Percentiles rank a stretch among this genome's conserved stretches.
Conservation (phyloP, 202 grass and related monocot genomes). For the Sporobolus alterniflorus region DNA sequence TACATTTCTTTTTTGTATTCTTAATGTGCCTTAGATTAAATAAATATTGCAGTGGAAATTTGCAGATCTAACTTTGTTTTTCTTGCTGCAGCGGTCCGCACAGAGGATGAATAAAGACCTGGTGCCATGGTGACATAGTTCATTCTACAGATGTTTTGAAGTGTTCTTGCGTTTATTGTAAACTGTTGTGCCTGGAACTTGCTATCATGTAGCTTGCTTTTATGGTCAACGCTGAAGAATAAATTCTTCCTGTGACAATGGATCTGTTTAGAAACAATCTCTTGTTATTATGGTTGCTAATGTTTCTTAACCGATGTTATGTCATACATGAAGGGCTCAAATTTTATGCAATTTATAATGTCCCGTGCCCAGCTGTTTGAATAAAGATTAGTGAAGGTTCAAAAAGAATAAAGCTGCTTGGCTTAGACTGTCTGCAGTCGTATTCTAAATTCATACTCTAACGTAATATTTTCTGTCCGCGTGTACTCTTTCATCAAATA, state of each 20-base stretch:
- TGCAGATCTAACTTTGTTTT: slow-evolving; percentile 15
- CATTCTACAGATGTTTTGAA: slow-evolving; percentile 7
- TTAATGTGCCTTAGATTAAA: background rate
- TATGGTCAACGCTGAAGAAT: slow-evolving; percentile 43
- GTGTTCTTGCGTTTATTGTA: slow-evolving; percentile 30
- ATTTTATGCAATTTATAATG: too few species aligned
- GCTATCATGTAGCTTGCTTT: slow-evolving; percentile 35
- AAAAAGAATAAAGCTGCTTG: too few species aligned
- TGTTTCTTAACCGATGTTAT: too few species aligned
- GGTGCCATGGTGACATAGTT: slow-evolving; percentile 34
- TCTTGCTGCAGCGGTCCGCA: slow-evolving; percentile 63
- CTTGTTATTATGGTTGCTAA: background rate
- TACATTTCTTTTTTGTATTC: background rate
- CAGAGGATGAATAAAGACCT: slow-evolving; percentile 62
- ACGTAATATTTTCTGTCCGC: too few species aligned
- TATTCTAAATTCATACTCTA: too few species aligned
- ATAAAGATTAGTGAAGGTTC: too few species aligned
- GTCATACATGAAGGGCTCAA: too few species aligned
- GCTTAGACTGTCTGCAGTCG: too few species aligned
- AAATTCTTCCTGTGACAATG: slow-evolving; percentile 33
- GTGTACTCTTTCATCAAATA: too few species aligned
- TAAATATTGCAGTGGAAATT: background rate
- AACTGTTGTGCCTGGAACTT: slow-evolving; percentile 23
- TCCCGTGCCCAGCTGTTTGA: too few species aligned
- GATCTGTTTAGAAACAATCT: slow-evolving; percentile 19